Conservation (phyloP, 768 basidiomycete species). For the Lepiota brunneoincarnata region DNA sequence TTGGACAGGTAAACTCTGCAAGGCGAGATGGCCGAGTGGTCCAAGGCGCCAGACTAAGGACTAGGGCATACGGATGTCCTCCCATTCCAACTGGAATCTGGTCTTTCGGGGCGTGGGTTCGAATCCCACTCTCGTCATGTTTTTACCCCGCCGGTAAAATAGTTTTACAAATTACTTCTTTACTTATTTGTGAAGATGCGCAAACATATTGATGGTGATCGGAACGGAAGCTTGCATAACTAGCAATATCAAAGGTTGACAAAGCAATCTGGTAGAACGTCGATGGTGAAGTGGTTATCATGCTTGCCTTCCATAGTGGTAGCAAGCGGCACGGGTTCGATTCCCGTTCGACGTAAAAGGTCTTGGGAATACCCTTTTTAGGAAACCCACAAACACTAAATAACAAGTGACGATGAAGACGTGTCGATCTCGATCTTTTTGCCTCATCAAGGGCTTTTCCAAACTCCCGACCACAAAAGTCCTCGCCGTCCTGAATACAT, state of each 20-base stretch:
- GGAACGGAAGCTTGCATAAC: too few relatives aligned
- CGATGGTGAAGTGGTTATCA: constrained; percentile 91
- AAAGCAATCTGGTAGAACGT: constrained; percentile 18
- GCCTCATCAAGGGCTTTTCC: not conserved
- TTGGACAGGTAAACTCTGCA: not conserved
- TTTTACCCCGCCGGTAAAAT: not conserved
- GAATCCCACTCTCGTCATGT: constrained; percentile 45
- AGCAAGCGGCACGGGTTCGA: constrained; percentile 77
- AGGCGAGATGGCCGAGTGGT: constrained; percentile 73
- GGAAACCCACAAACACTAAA: not conserved
- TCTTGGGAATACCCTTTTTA: constrained; percentile 9
- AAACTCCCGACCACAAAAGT: too few relatives aligned
- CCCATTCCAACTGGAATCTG: constrained; percentile 14
- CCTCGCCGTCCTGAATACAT: constrained; percentile 29
- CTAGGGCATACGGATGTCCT: constrained; percentile 1
- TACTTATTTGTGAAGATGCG: too few relatives aligned
- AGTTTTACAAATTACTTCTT: too few relatives aligned
- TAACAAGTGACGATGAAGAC: constrained; percentile 4
- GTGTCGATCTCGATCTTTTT: not conserved
- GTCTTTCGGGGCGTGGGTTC: constrained; percentile 43
- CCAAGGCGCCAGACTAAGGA: constrained; percentile 71
- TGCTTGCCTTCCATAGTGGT: constrained; percentile 77
- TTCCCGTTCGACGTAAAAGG: constrained; percentile 61
- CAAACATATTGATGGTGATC: too few relatives aligned
- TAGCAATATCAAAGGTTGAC: not conserved